Percentiles rank a stretch among this genome's conserved stretches.
Conservation (phyloP, 169 alveolate genomes). For the Prorocentrum cordatum region DNA sequence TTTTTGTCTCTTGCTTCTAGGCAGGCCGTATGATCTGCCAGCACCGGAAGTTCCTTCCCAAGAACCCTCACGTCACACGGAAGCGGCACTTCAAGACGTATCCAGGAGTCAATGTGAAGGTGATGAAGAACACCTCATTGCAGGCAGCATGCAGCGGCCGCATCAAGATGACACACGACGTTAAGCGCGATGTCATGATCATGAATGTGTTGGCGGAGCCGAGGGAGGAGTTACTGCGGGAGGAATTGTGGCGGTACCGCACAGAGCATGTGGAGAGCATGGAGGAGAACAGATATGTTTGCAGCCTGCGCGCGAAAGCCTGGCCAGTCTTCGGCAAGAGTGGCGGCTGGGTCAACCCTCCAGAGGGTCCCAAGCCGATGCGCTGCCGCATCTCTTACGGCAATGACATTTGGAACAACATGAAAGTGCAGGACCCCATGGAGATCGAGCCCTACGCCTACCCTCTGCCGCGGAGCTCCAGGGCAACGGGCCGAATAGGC, state of each 20-base stretch:
- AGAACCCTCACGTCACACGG: constrained; percentile 73
- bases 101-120: constrained; percentile 80
- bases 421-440: no score
- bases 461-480: no score
- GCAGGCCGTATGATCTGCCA: constrained; percentile 37
- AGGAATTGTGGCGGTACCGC: constrained; percentile 83
- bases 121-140: constrained; percentile 61
- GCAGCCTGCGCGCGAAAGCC: constrained; percentile 76
- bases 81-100: constrained; percentile 79
- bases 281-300: constrained; percentile 81
- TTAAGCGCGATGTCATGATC: constrained; percentile 75
- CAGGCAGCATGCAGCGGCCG: constrained; percentile 66
- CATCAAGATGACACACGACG: constrained; percentile 82
- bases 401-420: no score
- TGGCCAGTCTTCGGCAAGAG: constrained; percentile 31
- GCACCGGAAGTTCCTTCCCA: constrained; percentile 5
- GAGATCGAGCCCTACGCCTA: no score
- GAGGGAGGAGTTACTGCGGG: constrained; percentile 74
- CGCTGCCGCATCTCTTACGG: no score
- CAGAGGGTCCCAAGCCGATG: no score
- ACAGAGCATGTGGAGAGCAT: constrained; percentile 81
- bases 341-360: no score
- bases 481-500: no score
- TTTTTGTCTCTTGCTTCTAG: background rate
- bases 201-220: constrained; percentile 80